A percentile compares a stretch with the other conserved stretches of the same genome.
Evolutionary conservation across 1,139 yeast genomes (phyloP).

Genomic region (Yamadazyma atlantica): DNA sequence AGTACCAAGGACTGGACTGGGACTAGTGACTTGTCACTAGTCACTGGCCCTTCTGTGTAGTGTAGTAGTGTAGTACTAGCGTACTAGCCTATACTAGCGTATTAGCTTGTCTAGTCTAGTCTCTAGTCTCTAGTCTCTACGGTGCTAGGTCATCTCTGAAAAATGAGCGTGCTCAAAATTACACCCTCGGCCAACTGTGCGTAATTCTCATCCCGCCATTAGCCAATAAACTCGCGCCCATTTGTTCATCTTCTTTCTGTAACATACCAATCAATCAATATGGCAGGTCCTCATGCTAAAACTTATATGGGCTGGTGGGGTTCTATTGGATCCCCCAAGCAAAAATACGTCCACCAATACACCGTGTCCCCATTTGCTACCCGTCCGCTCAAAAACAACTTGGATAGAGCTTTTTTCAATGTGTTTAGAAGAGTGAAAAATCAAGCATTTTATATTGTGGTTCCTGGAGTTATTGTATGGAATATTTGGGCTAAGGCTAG

Average conservation of each 20-base stretch:
- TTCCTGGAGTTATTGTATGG: constrained; percentile 84
- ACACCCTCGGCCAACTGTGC: neutral
- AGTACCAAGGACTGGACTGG: neutral
- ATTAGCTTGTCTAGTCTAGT: too few species aligned
- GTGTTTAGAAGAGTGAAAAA: constrained; percentile 90
- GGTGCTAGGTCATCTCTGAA: too few species aligned
- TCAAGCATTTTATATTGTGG: constrained; percentile 73
- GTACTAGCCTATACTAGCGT: too few species aligned
- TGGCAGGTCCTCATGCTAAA: constrained; percentile 60
- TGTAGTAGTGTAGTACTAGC: too few species aligned
- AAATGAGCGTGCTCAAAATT: neutral
- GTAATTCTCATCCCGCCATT: neutral
- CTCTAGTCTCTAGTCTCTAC: too few species aligned
- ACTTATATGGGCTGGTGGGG: constrained; percentile 99
- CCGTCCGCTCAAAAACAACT: constrained; percentile 84
- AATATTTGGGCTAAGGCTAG: constrained; percentile 85
- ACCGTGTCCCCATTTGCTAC: constrained; percentile 93
- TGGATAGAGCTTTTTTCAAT: constrained; percentile 87
- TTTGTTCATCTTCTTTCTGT: constrained; percentile 2
- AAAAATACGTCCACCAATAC: constrained; percentile 82
- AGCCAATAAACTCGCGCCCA: constrained; percentile 11
- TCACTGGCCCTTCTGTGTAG: too few species aligned
- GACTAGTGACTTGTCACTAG: too few species aligned
- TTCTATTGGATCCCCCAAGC: constrained; percentile 77
- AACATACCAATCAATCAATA: constrained; percentile 19